Percentiles rank a stretch among this genome's conserved stretches.
Conservation (phyloP, 2,329 filamentous ascomycete genomes). For the Monilinia vaccinii-corymbosi region DNA sequence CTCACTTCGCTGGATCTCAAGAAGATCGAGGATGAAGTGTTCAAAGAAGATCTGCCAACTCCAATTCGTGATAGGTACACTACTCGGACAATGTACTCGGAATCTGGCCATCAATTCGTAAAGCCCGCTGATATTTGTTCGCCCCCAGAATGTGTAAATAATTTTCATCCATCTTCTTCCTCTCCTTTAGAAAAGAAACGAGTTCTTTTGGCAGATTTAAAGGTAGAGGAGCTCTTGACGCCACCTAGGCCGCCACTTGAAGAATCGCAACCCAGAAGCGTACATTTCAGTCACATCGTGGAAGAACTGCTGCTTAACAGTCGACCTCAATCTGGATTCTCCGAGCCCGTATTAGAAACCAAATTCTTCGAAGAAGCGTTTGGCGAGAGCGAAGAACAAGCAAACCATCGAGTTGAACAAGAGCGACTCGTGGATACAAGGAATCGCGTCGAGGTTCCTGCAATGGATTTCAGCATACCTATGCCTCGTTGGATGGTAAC, state of each 20-base stretch:
- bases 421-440: slow-evolving; percentile 32
- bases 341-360: slow-evolving; percentile 8
- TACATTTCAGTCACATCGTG: slow-evolving; percentile 24
- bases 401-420: slow-evolving; percentile 22
- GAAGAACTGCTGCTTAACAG: slow-evolving; percentile 18
- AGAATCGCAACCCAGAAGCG: slow-evolving; percentile 13
- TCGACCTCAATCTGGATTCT: background rate
- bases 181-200: slow-evolving; percentile 6
- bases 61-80: slow-evolving; percentile 10
- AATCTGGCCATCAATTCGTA: slow-evolving; percentile 38
- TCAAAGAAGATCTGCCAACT: slow-evolving; percentile 24
- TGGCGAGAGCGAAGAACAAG: slow-evolving; percentile 15
- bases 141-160: slow-evolving; percentile 13
- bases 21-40: slow-evolving; percentile 22
- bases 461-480: slow-evolving; percentile 35
- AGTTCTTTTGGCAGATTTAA: slow-evolving; percentile 18
- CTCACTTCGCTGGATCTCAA: slow-evolving; percentile 22
- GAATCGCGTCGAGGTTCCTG: slow-evolving; percentile 39
- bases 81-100: background rate
- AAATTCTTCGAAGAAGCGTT: slow-evolving; percentile 25
- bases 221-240: slow-evolving; percentile 27
- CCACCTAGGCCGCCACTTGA: slow-evolving; percentile 16
- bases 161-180: background rate
- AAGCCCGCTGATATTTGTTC: slow-evolving; percentile 57
- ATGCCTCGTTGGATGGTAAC: slow-evolving; percentile 38